Evolutionary conservation across 2,329 filamentous ascomycete species (phyloP).

Genomic region (Periconia macrospinosa): DNA sequence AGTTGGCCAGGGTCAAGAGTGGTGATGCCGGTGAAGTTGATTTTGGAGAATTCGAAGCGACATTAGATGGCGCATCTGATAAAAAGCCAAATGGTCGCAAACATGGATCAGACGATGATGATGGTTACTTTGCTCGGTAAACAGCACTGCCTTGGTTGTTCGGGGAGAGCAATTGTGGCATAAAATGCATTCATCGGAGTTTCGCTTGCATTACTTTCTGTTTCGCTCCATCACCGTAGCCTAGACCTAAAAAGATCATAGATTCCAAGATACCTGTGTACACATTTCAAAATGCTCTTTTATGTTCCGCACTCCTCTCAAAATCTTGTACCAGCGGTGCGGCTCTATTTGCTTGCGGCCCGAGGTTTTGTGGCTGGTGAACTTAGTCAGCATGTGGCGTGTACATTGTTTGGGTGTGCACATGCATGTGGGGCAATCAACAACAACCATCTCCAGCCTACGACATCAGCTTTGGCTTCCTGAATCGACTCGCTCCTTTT

Average conservation of each 20-base stretch:
- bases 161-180: neutral
- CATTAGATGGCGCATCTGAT: conserved; percentile 48
- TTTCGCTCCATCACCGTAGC: too few relatives aligned
- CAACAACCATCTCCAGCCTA: neutral
- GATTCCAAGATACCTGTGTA: neutral
- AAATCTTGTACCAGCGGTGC: too few relatives aligned
- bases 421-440: neutral
- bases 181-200: neutral
- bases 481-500: neutral
- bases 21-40: conserved; percentile 56
- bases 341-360: too few relatives aligned
- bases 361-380: conserved; percentile 7
- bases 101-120: conserved; percentile 13
- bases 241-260: conserved; percentile 21
- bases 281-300: too few relatives aligned
- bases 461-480: neutral
- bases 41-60: conserved; percentile 65
- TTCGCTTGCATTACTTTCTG: conserved; percentile 7
- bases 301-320: too few relatives aligned
- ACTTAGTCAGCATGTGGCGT: conserved; percentile 12
- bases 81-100: conserved; percentile 23
- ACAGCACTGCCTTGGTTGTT: conserved; percentile 3
- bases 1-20: conserved; percentile 72
- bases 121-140: conserved; percentile 36
- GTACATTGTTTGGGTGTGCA: neutral